Evolutionary conservation across 495 filamentous ascomycete species (phyloP), one percentile per base, ranked within the genome.

Genomic region (Podospora anserina): DNA sequence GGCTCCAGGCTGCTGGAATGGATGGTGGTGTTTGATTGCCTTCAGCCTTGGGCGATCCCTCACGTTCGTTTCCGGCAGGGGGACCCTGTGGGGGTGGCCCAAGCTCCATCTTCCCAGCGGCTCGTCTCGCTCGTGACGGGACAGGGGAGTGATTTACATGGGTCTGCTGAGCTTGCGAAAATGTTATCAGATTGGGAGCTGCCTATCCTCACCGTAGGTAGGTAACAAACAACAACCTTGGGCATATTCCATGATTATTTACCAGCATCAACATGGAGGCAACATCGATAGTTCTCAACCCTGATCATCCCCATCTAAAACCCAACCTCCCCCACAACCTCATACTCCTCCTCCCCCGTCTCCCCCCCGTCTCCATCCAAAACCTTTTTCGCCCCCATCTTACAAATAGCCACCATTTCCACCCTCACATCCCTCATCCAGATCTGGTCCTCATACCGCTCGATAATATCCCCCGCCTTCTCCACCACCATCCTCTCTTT

Each of bases 311-410:
- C 23, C 23, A 23, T 3, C 39, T 49, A 74, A 44, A 83, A 68
- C 9, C 74, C 81, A 65, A 86, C 79, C 68, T 83, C 83, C 15
- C 78, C 83, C 39, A 79, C 86, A 56, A 84, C 83, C 64, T 84
- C 82, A 69, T 87, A 88, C 67, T 71, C 78, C 75, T 76, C 79
- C 67, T 80, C 80, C 70, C 73, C 79, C 65, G 85, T 76, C 23
- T 71, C 80, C 69, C 73, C 79, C 65, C 85, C 76, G n/a, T 71
- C 72, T 16, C 64, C 73, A n/a, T 71, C 77, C 15, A 81, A 71
- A 20, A 85, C 74, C 72, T 86, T 86, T 82, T 86, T 88, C 55
- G 91, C 90, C 1, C 91, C 91, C 91, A 94, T 93, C 77, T 85
- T 85, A 74, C 90, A 94, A 62, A 96, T 88, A 34, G 83, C 87